Conservation (phyloP, 345 rosid species). For the Arabis alpina region DNA sequence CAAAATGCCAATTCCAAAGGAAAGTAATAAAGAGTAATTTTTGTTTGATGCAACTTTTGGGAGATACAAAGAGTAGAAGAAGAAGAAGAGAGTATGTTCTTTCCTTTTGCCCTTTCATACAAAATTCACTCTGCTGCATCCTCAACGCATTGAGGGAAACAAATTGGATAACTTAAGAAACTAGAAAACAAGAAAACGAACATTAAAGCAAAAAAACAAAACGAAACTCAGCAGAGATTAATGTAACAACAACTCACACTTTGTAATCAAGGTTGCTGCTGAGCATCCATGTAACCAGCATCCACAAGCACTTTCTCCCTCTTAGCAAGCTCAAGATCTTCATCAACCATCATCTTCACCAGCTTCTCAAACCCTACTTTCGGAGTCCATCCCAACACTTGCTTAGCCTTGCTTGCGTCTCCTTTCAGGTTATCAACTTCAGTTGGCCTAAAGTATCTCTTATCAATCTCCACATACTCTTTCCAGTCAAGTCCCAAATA, state of each 20-base stretch:
- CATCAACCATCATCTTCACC: conserved; percentile 96
- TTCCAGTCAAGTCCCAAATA: conserved; percentile 66
- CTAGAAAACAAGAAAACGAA: conserved; percentile 19
- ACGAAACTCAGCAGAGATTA: not conserved
- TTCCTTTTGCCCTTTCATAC: conserved; percentile 23
- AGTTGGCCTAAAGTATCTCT: conserved; percentile 61
- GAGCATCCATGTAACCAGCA: conserved; percentile 90
- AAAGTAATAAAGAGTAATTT: not conserved
- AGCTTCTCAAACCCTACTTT: conserved; percentile 76
- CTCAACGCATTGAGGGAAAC: conserved; percentile 24
- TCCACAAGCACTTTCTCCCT: conserved; percentile 96
- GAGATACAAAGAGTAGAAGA: conserved; percentile 26
- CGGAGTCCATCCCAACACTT: conserved; percentile 75
- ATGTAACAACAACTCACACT: not conserved
- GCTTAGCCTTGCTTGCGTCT: conserved; percentile 56
- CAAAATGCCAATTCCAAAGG: not conserved
- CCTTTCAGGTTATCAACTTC: conserved; percentile 64
- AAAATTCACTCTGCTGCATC: conserved; percentile 32
- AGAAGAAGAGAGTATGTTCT: conserved; percentile 31
- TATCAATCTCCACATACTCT: conserved; percentile 61
- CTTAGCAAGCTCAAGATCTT: conserved; percentile 81
- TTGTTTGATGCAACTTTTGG: not conserved
- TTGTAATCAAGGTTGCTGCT: conserved; percentile 73
- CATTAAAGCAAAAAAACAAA: conserved; percentile 7
- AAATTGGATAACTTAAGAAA: conserved; percentile 33